phyloP scores from a whole-genome alignment of 2,329 filamentous ascomycete species.

The Fonsecaea multimorphosa region DNA sequence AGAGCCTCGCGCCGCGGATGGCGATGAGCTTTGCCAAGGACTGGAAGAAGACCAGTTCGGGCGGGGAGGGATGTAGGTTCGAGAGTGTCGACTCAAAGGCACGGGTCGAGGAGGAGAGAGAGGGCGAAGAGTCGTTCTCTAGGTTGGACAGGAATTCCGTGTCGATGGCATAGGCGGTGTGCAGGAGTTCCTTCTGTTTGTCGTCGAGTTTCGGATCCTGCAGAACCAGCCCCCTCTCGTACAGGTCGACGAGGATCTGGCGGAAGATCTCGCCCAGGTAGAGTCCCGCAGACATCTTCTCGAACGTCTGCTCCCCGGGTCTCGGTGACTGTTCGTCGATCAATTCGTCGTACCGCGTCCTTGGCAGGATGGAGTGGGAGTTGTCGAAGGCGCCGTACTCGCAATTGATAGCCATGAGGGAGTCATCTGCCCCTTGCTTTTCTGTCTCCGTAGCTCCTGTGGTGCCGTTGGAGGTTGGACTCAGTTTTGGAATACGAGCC shows the following conservation, averaged over 20 bases:
- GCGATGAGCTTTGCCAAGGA: slow-evolving; percentile 92
- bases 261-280: slow-evolving; percentile 96
- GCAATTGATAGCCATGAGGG: slow-evolving; percentile 85
- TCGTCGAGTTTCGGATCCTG: slow-evolving; percentile 78
- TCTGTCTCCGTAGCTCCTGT: slow-evolving; percentile 73
- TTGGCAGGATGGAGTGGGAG: slow-evolving; percentile 83
- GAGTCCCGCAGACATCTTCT: slow-evolving; percentile 96
- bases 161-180: slow-evolving; percentile 87
- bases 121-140: slow-evolving; percentile 28
- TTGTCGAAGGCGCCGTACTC: slow-evolving; percentile 95
- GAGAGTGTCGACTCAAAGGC: background rate
- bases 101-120: slow-evolving; percentile 3
- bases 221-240: slow-evolving; percentile 76
- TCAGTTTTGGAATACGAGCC: slow-evolving; percentile 82
- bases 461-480: background rate
- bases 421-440: slow-evolving; percentile 54
- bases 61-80: slow-evolving; percentile 6
- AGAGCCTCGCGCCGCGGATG: slow-evolving; percentile 88
- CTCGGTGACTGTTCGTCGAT: slow-evolving; percentile 91
- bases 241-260: slow-evolving; percentile 79
- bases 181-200: slow-evolving; percentile 60
- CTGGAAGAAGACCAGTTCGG: slow-evolving; percentile 59
- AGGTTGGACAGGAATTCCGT: slow-evolving; percentile 61
- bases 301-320: slow-evolving; percentile 90
- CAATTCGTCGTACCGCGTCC: slow-evolving; percentile 80